Evolutionary conservation across 75 land plant genomes (phyloP), one percentile per base, ranked within the genome.

Genomic region (Ceratopteris richardii): DNA sequence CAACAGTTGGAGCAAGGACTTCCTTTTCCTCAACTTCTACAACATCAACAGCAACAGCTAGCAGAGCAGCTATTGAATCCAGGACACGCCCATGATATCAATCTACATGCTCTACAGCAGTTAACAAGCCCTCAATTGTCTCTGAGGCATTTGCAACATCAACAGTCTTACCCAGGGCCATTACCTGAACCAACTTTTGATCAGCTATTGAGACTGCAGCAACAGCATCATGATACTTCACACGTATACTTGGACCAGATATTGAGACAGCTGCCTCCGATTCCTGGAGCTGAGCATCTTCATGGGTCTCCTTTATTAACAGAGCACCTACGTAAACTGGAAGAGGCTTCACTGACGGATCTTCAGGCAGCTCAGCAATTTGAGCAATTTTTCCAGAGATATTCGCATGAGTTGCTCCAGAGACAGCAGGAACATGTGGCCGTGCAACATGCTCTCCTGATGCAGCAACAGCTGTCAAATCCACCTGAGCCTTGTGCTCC

Each of bases 401-500:
- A 40, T 40, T 40, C 42, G 42, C 42, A 40, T 10, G 42, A 40
- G 14, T 14, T 40, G 9, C 21, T 69, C 0, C 80, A 77, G 36
- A 63, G 70, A 22, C 74, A 66, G 51, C 76, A 40, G 14, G 42
- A 40, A 40, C 42, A 40, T 21, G 59, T 60, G 50, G 21, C 47
- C 13, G 65, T 43, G 23, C 18, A 19, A 51, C 51, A 51, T 26
- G 25, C 1, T 9, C 19, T 11, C 50, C 31, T 63, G 28, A 31
- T 62, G 33, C 18, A 56, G 64, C 61, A 80, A 31, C 80, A 72
- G 62, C 69, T 58, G 26, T 54, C 44, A 9, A 67, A 33, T 26
- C 56, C 79, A 59, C 89, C 84, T 43, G 91, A 79, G 36, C 82
- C 71, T 46, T 72, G 69, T 33, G 56, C 70, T 0, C 44, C 74